phyloP scores from a whole-genome alignment of 257 asterid species.

The Gentiana straminea region DNA sequence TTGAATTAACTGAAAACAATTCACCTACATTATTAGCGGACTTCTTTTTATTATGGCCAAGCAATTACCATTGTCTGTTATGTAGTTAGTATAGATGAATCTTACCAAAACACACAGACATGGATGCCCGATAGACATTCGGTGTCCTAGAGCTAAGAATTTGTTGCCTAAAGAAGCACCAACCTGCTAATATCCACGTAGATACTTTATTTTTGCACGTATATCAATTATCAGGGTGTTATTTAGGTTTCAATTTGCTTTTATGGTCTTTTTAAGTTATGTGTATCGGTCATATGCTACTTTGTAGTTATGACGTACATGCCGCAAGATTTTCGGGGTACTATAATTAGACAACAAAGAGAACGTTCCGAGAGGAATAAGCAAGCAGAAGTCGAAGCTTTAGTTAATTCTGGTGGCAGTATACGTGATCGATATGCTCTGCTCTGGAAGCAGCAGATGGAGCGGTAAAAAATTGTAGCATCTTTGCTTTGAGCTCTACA shows the following conservation, averaged over 20 bases:
- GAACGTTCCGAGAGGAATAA: constrained; percentile 98
- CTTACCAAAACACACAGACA: too few species aligned
- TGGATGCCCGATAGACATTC: too few species aligned
- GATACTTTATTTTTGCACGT: background rate
- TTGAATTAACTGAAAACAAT: too few species aligned
- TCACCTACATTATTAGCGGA: too few species aligned
- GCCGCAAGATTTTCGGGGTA: constrained; percentile 99
- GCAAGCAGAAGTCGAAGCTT: constrained; percentile 74
- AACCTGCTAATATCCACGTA: background rate
- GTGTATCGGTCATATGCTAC: constrained; percentile 3
- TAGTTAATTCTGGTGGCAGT: constrained; percentile 78
- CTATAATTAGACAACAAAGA: constrained; percentile 87
- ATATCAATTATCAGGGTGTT: background rate
- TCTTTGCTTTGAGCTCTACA: constrained; percentile 4
- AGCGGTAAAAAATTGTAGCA: constrained; percentile 33
- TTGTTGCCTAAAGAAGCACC: background rate
- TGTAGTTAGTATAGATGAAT: too few species aligned
- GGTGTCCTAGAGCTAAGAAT: too few species aligned
- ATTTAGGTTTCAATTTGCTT: background rate
- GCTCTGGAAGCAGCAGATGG: constrained; percentile 97
- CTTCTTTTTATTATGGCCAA: too few species aligned
- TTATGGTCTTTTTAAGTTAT: background rate
- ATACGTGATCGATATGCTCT: constrained; percentile 71
- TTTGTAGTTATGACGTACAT: constrained; percentile 86
- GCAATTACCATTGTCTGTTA: too few species aligned